phyloP scores from a whole-genome alignment of 306 rosid species.

The Ormosia semicastrata region DNA sequence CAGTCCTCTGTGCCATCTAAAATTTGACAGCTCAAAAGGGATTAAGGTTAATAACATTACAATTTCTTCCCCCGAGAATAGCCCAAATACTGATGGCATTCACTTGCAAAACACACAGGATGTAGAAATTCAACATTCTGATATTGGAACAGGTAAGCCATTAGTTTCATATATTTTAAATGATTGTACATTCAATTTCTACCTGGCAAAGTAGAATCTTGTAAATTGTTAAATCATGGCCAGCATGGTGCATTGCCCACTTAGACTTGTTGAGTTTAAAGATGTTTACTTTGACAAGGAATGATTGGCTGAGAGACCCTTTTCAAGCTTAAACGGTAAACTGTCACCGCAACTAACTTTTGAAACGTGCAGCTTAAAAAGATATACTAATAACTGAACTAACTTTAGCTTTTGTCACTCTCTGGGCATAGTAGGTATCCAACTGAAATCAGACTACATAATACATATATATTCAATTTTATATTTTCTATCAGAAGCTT shows the following conservation, averaged over 20 bases:
- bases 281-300: slow-evolving; percentile 26
- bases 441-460: slow-evolving; percentile 18
- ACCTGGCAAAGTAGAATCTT: slow-evolving; percentile 28
- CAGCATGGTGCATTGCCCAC: slow-evolving; percentile 44
- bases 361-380: slow-evolving; percentile 40
- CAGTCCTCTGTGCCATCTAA: slow-evolving; percentile 91
- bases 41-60: slow-evolving; percentile 65
- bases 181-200: slow-evolving; percentile 22
- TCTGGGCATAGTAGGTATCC: slow-evolving; percentile 9
- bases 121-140: slow-evolving; percentile 75
- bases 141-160: slow-evolving; percentile 66
- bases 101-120: slow-evolving; percentile 88
- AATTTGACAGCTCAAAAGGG: slow-evolving; percentile 73
- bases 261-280: slow-evolving; percentile 23
- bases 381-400: slow-evolving; percentile 11
- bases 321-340: slow-evolving; percentile 42
- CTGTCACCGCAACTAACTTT: slow-evolving; percentile 58
- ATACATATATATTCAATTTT: not conserved
- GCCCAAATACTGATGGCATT: slow-evolving; percentile 95
- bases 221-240: slow-evolving; percentile 28
- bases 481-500: not conserved
- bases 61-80: slow-evolving; percentile 74
- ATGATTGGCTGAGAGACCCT: slow-evolving; percentile 30
- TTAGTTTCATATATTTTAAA: not conserved
- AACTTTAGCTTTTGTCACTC: slow-evolving; percentile 34